Conservation (phyloP, 805 yeast species). For the Blastobotrys peoriensis region DNA sequence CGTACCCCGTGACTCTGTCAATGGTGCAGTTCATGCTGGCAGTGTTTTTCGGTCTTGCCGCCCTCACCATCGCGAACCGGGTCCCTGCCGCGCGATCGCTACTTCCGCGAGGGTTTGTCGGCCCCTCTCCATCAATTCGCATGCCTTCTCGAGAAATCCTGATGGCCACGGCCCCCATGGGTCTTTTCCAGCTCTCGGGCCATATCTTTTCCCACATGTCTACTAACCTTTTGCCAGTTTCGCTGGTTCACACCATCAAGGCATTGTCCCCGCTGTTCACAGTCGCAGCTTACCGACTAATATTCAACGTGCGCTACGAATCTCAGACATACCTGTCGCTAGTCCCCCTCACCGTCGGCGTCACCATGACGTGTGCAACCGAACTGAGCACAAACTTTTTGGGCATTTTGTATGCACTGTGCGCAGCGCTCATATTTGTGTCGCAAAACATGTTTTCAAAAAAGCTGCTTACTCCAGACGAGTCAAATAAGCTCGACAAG, state of each 20-base stretch:
- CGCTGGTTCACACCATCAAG: constrained; percentile 89
- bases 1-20: constrained; percentile 83
- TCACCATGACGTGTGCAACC: constrained; percentile 55
- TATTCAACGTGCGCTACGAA: constrained; percentile 55
- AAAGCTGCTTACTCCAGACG: constrained; percentile 53
- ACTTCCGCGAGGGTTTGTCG: constrained; percentile 33
- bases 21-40: constrained; percentile 80
- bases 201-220: constrained; percentile 89
- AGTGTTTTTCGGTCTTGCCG: constrained; percentile 49
- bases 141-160: constrained; percentile 27
- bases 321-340: constrained; percentile 69
- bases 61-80: constrained; percentile 35
- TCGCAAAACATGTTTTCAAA: constrained; percentile 84
- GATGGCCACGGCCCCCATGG: constrained; percentile 76
- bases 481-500: constrained; percentile 56
- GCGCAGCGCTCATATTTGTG: constrained; percentile 71
- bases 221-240: constrained; percentile 88
- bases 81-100: constrained; percentile 27
- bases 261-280: constrained; percentile 88
- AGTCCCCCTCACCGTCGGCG: constrained; percentile 75
- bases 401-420: constrained; percentile 64
- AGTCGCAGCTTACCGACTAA: constrained; percentile 64
- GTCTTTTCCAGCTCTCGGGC: constrained; percentile 85
- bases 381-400: constrained; percentile 41
- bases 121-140: constrained; percentile 20